Percentiles rank a stretch among this genome's conserved stretches.
Conservation (phyloP, 2,329 filamentous ascomycete species). For the Neocucurbitaria cava region DNA sequence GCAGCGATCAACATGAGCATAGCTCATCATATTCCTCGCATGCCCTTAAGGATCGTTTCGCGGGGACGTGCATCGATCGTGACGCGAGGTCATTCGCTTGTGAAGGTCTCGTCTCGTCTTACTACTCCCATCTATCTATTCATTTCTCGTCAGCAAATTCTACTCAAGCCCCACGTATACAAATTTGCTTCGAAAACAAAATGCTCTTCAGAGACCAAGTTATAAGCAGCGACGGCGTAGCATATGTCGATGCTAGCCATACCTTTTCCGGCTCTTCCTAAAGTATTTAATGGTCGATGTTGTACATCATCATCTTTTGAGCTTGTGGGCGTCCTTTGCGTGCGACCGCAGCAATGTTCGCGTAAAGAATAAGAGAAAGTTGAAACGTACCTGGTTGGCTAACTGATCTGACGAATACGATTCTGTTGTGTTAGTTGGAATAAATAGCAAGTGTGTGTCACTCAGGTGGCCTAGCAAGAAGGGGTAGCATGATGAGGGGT, state of each 20-base stretch:
- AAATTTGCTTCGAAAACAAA: constrained; percentile 2
- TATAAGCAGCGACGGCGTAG: constrained; percentile 60
- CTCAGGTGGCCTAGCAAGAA: no score
- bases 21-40: not conserved
- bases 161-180: constrained; percentile 1
- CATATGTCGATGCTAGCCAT: constrained; percentile 59
- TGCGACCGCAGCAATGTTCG: not conserved
- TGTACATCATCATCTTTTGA: constrained; percentile 45
- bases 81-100: no score
- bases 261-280: constrained; percentile 63
- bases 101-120: not conserved
- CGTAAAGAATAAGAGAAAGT: constrained; percentile 9
- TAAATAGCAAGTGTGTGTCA: no score
- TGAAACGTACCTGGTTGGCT: constrained; percentile 23
- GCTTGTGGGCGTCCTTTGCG: constrained; percentile 23
- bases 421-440: no score
- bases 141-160: constrained; percentile 12
- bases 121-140: constrained; percentile 2
- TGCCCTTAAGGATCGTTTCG: not conserved
- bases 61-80: not conserved
- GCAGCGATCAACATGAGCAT: not conserved
- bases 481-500: no score
- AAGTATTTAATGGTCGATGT: constrained; percentile 47
- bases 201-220: constrained; percentile 52
- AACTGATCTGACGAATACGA: no score